Percentiles rank a stretch among this genome's conserved stretches.
phyloP scores from a whole-genome alignment of 305 asterid genomes.

The Fraxinus greggii region DNA sequence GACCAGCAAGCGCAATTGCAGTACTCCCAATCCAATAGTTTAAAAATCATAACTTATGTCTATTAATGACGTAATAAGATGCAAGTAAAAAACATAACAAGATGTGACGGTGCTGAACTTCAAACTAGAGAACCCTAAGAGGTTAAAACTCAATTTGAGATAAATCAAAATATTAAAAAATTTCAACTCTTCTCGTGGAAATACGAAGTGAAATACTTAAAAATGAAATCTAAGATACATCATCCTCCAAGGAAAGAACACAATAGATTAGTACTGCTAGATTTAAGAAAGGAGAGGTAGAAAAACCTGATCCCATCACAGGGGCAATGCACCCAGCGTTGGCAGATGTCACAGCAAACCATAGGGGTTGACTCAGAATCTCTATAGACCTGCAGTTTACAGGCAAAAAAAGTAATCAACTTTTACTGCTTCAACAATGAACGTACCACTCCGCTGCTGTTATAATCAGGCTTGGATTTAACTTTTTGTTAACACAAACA shows the following conservation, averaged over 20 bases:
- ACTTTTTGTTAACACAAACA: neutral
- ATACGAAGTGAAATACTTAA: neutral
- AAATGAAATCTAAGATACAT: slow-evolving; percentile 1
- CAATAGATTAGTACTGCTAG: neutral
- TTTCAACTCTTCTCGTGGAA: slow-evolving; percentile 3
- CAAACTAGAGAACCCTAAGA: neutral
- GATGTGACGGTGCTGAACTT: neutral
- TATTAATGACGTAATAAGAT: neutral
- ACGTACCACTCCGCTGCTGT: neutral
- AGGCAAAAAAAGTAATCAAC: slow-evolving; percentile 23
- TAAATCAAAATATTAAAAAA: neutral
- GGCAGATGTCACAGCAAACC: slow-evolving; percentile 98
- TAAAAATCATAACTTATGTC: neutral
- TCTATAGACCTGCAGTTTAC: slow-evolving; percentile 75
- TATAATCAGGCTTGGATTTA: neutral
- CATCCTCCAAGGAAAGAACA: neutral
- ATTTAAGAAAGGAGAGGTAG: slow-evolving; percentile 14
- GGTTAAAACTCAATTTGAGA: neutral
- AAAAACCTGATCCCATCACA: slow-evolving; percentile 94
- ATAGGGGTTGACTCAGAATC: slow-evolving; percentile 99
- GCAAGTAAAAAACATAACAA: neutral
- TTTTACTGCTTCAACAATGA: slow-evolving; percentile 19
- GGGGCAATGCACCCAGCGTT: slow-evolving; percentile 97
- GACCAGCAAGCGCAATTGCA: neutral
- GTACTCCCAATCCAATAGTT: neutral